A percentile compares a stretch with the other conserved stretches of the same genome.
Conservation (phyloP, 345 rosid genomes). For the Turnera subulata region DNA sequence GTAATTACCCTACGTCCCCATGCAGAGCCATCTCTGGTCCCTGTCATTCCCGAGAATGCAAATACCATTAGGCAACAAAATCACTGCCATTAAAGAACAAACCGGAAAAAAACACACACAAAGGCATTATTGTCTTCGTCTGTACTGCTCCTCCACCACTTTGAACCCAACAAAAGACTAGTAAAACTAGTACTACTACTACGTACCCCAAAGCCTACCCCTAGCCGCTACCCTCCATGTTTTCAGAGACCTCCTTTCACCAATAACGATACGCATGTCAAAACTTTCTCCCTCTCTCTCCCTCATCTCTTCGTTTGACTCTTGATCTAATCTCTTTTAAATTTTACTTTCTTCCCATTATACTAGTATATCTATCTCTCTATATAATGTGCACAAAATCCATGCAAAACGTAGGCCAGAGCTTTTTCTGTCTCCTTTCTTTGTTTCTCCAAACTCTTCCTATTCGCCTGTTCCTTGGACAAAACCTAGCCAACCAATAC, state of each 20-base stretch:
- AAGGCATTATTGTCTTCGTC: conserved; percentile 20
- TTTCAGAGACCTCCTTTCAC: conserved; percentile 82
- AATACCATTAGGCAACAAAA: conserved; percentile 8
- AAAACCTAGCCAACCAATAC: too few relatives aligned
- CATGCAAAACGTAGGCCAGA: too few relatives aligned
- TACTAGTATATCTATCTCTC: background rate
- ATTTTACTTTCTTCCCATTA: background rate
- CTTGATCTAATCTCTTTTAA: background rate
- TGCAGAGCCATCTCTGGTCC: background rate
- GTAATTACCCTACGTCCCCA: conserved; percentile 18
- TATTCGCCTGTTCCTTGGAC: too few relatives aligned
- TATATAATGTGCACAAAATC: too few relatives aligned
- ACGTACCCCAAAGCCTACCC: conserved; percentile 8
- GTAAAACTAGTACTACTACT: too few relatives aligned
- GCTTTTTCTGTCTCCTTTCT: too few relatives aligned
- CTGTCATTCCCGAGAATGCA: conserved; percentile 57
- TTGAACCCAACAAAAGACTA: conserved; percentile 11
- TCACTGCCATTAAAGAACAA: background rate
- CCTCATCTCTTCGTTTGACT: background rate
- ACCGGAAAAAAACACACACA: background rate
- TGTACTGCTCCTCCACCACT: conserved; percentile 1
- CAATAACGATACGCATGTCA: conserved; percentile 92
- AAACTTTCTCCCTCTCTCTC: conserved; percentile 12
- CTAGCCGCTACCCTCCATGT: conserved; percentile 77
- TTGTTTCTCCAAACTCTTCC: too few relatives aligned